Base-by-base conservation (phyloP, 2,329 filamentous ascomycete genomes). In the Phoma sp. region DNA sequence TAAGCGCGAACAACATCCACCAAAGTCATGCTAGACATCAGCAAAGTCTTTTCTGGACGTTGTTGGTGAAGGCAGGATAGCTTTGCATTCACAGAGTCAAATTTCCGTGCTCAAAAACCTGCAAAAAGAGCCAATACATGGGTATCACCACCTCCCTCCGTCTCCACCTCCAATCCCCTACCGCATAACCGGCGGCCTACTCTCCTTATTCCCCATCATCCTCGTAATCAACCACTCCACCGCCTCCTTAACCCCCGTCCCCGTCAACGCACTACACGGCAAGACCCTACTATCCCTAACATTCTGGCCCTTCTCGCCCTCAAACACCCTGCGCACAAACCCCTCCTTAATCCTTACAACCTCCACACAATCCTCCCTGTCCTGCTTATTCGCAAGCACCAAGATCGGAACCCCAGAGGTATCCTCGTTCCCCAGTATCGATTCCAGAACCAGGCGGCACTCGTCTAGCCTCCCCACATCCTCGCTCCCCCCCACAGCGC, bases 311-410 rank as follows among this genome's bases (percentile, higher is more conserved):
- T 93, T 95, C 71, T 96, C 91, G 18, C 95, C 91, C 79, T 98
- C 93, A 79, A 96, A 95, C 22, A 99, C 93, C 78, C 90, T 92
- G 77, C 96, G 89, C 46, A 99, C 93, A 49, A 98, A 81, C 0
- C 93, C 95, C 75, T 99, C 95, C 78, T 99, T 99, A 72, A 99
- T 97, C 61, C 92, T 83, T 56, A 98, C 93, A 2, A 97, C 95
- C 81, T 99, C 95, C 47, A 98, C 90, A 65, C 93, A 98, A 76
- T 98, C 95, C 77, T 99, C 95, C 2, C 93, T 81, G 74, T 99
- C 95, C 78, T 99, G 95, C 78, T 99, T 99, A 74, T 99, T 99
- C 57, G 95, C 95, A 61, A 99, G 79, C 43, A 99, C 90, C 51
- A 99, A 78, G 50, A 99, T 82, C 22, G 95, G 95, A 58, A 99